Evolutionary conservation across 495 filamentous ascomycete species (phyloP).

Genomic region (Aspergillus saccharolyticus): DNA sequence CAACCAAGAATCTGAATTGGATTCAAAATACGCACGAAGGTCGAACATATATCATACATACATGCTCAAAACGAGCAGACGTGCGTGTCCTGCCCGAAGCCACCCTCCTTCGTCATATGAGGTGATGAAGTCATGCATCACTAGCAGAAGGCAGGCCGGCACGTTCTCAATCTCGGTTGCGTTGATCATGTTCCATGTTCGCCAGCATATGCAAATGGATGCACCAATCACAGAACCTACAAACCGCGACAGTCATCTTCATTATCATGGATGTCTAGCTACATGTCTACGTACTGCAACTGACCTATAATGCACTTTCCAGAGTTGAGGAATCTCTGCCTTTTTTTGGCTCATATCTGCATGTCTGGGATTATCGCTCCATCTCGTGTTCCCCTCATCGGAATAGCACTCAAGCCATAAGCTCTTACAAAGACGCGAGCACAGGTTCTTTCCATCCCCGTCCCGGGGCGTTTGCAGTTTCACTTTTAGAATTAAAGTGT

Average conservation of each 20-base stretch:
- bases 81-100: slow-evolving; percentile 48
- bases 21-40: neutral
- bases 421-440: neutral
- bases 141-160: slow-evolving; percentile 49
- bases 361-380: too few relatives aligned
- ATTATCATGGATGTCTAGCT: too few relatives aligned
- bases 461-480: neutral
- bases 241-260: neutral
- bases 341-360: too few relatives aligned
- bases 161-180: slow-evolving; percentile 25
- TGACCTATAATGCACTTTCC: too few relatives aligned
- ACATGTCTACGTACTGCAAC: too few relatives aligned
- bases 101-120: slow-evolving; percentile 41
- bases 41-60: neutral
- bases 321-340: too few relatives aligned
- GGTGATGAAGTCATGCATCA: slow-evolving; percentile 44
- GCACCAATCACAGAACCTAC: neutral
- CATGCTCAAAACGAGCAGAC: slow-evolving; percentile 34
- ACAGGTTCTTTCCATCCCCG: neutral
- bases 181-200: neutral
- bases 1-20: neutral
- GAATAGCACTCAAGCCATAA: too few relatives aligned
- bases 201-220: slow-evolving; percentile 6
- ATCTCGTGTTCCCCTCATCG: too few relatives aligned
- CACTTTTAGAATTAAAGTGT: neutral